A percentile compares a stretch with the other conserved stretches of the same genome.
Conservation (phyloP, 371 early-diverging fungal genomes). For the Apophysomyces sp. region DNA sequence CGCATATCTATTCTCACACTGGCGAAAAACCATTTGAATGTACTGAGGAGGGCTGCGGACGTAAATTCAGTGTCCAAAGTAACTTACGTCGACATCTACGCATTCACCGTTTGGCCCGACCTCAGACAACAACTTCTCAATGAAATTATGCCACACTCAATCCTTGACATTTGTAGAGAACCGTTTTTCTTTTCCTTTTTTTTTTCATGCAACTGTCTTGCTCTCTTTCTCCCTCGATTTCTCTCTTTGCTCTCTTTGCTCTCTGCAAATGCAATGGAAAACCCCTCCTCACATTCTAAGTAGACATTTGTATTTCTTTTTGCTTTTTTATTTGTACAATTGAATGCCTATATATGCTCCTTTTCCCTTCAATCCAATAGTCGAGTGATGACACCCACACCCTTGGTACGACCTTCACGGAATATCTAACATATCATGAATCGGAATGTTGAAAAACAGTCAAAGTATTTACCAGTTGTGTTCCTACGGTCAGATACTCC, state of each 20-base stretch:
- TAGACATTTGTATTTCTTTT: background rate
- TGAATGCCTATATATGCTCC: background rate
- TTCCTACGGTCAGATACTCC: slow-evolving; percentile 78
- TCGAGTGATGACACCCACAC: slow-evolving; percentile 82
- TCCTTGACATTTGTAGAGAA: background rate
- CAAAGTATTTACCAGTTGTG: slow-evolving; percentile 58
- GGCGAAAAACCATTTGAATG: slow-evolving; percentile 68
- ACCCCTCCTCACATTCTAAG: background rate
- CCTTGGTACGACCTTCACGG: slow-evolving; percentile 91
- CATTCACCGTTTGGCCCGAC: slow-evolving; percentile 25
- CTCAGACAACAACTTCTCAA: background rate
- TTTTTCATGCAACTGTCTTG: too few species aligned
- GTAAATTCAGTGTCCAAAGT: slow-evolving; percentile 60
- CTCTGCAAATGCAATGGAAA: background rate
- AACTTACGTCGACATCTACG: slow-evolving; percentile 63
- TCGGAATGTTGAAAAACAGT: background rate
- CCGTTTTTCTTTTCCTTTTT: too few species aligned
- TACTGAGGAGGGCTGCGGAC: slow-evolving; percentile 48
- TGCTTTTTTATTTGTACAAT: background rate
- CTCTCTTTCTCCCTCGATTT: background rate
- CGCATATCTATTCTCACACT: slow-evolving; percentile 65
- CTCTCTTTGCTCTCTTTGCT: background rate
- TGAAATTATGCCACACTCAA: background rate
- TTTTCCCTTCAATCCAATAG: slow-evolving; percentile 18
- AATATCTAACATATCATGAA: slow-evolving; percentile 47